These are phyloP conservation scores for Podospora australis DNA, from an alignment of 495 filamentous ascomycete genomes.

Conservation along the genomic window DNA sequence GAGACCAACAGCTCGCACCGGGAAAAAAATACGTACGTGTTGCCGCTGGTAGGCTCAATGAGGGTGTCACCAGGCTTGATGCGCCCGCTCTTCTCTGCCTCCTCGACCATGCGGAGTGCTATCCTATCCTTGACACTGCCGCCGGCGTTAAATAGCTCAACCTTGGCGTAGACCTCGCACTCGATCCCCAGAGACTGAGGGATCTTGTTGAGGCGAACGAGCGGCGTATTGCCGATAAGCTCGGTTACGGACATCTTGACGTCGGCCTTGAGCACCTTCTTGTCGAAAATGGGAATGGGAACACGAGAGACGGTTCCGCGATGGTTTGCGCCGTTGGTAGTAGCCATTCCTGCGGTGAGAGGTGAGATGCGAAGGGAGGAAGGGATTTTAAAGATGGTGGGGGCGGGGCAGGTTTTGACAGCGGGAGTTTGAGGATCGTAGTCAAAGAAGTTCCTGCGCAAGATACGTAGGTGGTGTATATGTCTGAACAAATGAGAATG, in stretches of 20 bases:
- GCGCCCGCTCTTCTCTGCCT: conserved; percentile 80
- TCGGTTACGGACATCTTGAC: conserved; percentile 42
- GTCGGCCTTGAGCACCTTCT: conserved; percentile 15
- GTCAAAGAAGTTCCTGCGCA: conserved; percentile 2
- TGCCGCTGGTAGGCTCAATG: conserved; percentile 96
- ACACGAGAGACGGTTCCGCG: conserved; percentile 7
- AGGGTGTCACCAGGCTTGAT: conserved; percentile 96
- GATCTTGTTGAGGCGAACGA: conserved; percentile 86
- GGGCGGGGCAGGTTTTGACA: neutral
- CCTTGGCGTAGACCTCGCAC: conserved; percentile 86
- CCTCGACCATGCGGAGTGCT: conserved; percentile 94
- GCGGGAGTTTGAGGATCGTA: too few species aligned
- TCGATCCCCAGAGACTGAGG: conserved; percentile 86
- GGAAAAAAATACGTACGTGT: conserved; percentile 57
- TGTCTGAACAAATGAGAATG: too few species aligned
- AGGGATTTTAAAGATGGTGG: conserved; percentile 1
- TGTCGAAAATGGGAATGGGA: conserved; percentile 19
- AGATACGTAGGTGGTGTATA: too few species aligned
- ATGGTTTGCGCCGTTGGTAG: conserved; percentile 15
- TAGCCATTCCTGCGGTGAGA: conserved; percentile 7
- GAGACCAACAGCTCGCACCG: neutral
- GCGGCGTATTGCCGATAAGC: conserved; percentile 86
- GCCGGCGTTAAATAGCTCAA: conserved; percentile 95
- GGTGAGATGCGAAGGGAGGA: neutral
- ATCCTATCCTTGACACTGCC: conserved; percentile 98